Percentiles rank a stretch among this genome's conserved stretches.
Conservation (phyloP, 768 basidiomycete species). For the Epithele typhae region DNA sequence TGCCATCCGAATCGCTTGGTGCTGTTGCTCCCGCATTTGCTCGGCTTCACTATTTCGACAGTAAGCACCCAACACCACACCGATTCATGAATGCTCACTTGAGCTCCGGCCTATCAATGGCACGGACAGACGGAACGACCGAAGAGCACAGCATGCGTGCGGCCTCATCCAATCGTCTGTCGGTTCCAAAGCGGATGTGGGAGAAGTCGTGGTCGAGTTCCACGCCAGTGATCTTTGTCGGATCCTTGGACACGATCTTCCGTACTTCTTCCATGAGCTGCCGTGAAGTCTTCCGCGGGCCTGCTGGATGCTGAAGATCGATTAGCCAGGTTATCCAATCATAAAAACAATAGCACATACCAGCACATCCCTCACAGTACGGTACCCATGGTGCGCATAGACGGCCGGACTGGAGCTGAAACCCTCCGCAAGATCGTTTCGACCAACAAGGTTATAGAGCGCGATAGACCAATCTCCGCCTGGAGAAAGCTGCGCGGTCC, state of each 20-base stretch:
- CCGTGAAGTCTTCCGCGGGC: constrained; percentile 46
- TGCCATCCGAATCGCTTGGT: constrained; percentile 72
- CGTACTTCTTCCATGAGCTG: constrained; percentile 47
- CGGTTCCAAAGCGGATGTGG: constrained; percentile 84
- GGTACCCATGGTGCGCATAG: constrained; percentile 50
- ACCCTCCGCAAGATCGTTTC: constrained; percentile 70
- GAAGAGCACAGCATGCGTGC: constrained; percentile 88
- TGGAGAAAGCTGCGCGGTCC: constrained; percentile 78
- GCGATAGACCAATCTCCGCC: constrained; percentile 68
- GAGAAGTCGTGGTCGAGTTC: constrained; percentile 75
- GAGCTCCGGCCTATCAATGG: constrained; percentile 62
- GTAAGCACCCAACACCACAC: background rate
- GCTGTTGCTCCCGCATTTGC: constrained; percentile 80
- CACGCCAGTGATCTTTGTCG: constrained; percentile 60
- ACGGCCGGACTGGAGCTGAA: constrained; percentile 44
- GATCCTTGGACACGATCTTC: constrained; percentile 46
- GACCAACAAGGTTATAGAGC: constrained; percentile 64
- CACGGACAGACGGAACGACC: constrained; percentile 56
- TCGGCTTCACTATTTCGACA: constrained; percentile 69
- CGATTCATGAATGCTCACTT: constrained; percentile 42
- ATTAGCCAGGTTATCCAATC: constrained; percentile 4
- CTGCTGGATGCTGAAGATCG: constrained; percentile 42
- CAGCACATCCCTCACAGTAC: constrained; percentile 51
- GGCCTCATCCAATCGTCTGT: constrained; percentile 87
- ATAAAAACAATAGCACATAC: constrained; percentile 31